Base-by-base conservation (phyloP, 306 rosid genomes). In the Cucurbita argyrosperma region DNA sequence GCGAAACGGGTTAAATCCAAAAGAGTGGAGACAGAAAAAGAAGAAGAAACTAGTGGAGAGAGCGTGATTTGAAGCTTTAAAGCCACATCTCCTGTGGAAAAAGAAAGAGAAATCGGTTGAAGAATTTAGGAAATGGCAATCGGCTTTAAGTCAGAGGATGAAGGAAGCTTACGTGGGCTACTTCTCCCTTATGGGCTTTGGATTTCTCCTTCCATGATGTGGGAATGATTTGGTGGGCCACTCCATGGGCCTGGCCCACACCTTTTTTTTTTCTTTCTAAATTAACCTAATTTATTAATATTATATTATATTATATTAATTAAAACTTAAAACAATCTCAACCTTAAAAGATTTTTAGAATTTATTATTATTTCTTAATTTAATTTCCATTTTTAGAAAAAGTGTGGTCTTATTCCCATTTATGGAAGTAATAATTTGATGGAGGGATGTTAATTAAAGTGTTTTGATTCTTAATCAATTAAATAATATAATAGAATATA, bases 141-240 rank as follows among this genome's bases (percentile, higher is more conserved):
- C 51, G 51, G 35, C 13, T 19, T 19, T n/a, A 46, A 50, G 78
- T 75, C 72, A 72, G 39, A 63, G 23, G 16, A 74, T 76, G 76
- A 53, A 39, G 46, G 8, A 68, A 35, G 59, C 57, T 52, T 77
- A 75, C 78, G 82, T 79, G 83, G 88, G 85, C 84, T 78, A 12
- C 38, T 11, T 37, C 6, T 30, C 0, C 0, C 18, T 13, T 46
- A 40, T 80, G 86, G 96, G 96, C 84, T 74, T 74, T 85, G 23
- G 35, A 19, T 49, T 69, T 53, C 45, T 9, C 10, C 35, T 64
- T 43, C 0, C 74, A 86, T 86, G 46, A 90, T 87, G 82, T 55
- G 71, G 13, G 71, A 76, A 73, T 82, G 80, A 87, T 88, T 90
- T 74, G 66, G 96, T 90, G 94, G 95, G 76, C 15, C 76, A 15